Percentiles rank a stretch among this genome's conserved stretches.
Conservation (phyloP, 169 alveolate species). For the Plasmodium sp. region DNA sequence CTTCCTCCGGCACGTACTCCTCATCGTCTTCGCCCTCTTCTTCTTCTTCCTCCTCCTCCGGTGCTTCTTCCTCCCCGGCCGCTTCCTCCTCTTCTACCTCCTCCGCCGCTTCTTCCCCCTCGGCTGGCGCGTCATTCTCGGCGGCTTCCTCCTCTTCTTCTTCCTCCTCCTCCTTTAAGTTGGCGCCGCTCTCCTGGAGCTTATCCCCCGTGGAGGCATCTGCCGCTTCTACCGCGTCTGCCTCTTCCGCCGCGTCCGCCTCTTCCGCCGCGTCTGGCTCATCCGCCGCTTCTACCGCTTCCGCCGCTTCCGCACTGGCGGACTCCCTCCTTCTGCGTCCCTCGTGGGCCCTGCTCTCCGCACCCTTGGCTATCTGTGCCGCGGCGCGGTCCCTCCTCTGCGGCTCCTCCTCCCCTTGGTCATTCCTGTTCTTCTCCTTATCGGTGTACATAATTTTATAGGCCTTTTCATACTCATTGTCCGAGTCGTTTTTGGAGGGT, state of each 20-base stretch:
- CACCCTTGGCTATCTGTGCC: background rate
- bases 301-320: background rate
- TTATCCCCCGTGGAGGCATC: background rate
- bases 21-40: conserved; percentile 1
- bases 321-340: background rate
- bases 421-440: background rate
- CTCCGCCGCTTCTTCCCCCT: background rate
- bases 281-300: background rate
- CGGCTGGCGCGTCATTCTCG: background rate
- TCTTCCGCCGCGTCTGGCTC: background rate
- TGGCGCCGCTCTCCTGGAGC: background rate
- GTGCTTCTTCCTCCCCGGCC: background rate
- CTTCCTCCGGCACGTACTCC: background rate
- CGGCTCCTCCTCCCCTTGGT: background rate
- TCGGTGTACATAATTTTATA: conserved; percentile 16
- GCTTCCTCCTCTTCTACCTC: conserved; percentile 6
- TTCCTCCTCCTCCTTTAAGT: background rate
- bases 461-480: conserved; percentile 41
- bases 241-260: background rate
- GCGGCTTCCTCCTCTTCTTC: background rate
- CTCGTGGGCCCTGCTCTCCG: background rate
- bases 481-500: conserved; percentile 22
- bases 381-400: background rate
- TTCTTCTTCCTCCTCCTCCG: background rate
- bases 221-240: background rate